A percentile compares a stretch with the other conserved stretches of the same genome.
These are phyloP conservation scores for Bisporella sp. DNA, from an alignment of 2,329 filamentous ascomycete genomes.

Conservation along the genomic window DNA sequence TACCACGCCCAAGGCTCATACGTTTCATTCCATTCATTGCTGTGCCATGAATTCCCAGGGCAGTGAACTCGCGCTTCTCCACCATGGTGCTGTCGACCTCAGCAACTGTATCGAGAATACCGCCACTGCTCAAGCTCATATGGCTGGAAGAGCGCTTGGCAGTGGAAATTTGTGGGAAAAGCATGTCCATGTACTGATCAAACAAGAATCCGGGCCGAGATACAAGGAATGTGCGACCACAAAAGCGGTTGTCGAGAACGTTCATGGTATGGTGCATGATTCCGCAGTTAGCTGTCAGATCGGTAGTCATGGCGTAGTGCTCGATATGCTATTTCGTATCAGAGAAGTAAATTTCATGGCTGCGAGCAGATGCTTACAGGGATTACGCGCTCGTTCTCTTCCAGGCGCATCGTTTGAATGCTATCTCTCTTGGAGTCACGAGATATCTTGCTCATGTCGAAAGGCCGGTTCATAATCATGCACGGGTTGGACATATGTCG, in stretches of 20 bases:
- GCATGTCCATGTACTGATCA: slow-evolving; percentile 7
- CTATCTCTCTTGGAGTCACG: not conserved
- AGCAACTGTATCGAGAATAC: slow-evolving; percentile 5
- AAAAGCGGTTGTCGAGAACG: slow-evolving; percentile 7
- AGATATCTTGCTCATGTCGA: slow-evolving; percentile 15
- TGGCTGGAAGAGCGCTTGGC: not conserved
- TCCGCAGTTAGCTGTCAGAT: slow-evolving; percentile 68
- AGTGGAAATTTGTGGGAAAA: slow-evolving; percentile 3
- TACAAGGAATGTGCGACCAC: slow-evolving; percentile 28
- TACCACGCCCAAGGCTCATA: not conserved
- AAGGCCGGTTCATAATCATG: slow-evolving; percentile 1
- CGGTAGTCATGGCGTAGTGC: slow-evolving; percentile 68
- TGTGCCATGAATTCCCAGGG: not conserved
- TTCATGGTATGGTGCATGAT: slow-evolving; percentile 47
- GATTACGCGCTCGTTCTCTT: slow-evolving; percentile 5
- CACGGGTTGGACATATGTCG: slow-evolving; percentile 75
- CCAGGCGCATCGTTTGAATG: not conserved
- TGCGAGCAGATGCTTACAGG: not conserved
- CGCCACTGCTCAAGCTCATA: not conserved
- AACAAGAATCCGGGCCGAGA: slow-evolving; percentile 5
- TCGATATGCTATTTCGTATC: slow-evolving; percentile 61
- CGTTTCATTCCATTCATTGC: not conserved
- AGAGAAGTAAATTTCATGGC: not conserved
- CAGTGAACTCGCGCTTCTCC: slow-evolving; percentile 14
- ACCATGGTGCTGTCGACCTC: slow-evolving; percentile 11